Evolutionary conservation across 2,329 filamentous ascomycete genomes (phyloP).

Genomic region (Tolypocladium nubicola): DNA sequence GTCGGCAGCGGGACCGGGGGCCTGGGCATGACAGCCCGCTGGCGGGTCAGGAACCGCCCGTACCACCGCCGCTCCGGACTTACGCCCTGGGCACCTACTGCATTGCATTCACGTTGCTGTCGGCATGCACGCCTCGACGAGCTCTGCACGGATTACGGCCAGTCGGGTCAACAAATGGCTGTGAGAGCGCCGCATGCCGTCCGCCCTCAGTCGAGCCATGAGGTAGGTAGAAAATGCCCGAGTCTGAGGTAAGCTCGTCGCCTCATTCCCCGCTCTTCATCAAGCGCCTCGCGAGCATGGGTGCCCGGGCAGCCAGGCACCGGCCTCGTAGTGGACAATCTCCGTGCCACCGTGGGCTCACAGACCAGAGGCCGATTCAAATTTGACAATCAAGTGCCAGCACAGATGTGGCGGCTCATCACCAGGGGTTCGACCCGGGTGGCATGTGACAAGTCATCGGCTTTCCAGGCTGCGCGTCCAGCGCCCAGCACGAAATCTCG

Average conservation of each 20-base stretch:
- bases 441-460: not conserved
- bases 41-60: not conserved
- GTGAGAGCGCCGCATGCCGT: not conserved
- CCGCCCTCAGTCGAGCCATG: not conserved
- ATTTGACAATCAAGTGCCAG: not conserved
- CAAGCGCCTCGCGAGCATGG: not conserved
- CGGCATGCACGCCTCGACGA: not conserved
- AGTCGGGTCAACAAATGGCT: not conserved
- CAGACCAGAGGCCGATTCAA: not conserved
- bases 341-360: not conserved
- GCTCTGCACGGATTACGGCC: not conserved
- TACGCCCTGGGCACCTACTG: not conserved
- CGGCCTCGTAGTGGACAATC: not conserved
- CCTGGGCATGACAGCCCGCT: not conserved
- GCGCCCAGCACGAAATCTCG: not conserved
- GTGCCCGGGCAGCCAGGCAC: not conserved
- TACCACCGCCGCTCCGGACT: not conserved
- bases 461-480: not conserved
- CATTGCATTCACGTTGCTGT: not conserved
- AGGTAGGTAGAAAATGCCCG: not conserved
- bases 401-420: not conserved
- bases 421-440: not conserved
- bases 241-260: not conserved
- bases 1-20: not conserved
- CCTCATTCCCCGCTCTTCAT: not conserved